phyloP scores from a whole-genome alignment of 208 protist species.

The Lotmaria passim region DNA sequence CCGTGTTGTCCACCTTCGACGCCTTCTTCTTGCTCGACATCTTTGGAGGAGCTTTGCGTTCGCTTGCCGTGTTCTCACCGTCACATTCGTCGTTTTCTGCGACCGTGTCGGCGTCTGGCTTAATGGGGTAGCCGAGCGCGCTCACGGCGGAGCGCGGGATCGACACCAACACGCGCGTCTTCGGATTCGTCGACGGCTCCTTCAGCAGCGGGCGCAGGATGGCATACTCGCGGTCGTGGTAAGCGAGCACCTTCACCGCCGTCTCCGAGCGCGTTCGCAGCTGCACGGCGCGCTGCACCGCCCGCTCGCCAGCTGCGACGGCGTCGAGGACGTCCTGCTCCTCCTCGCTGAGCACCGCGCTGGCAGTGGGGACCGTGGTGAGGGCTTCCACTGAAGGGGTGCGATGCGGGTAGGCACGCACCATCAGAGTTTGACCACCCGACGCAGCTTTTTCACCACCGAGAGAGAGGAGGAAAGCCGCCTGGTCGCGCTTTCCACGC shows the following conservation, averaged over 20 bases:
- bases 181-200: slow-evolving; percentile 69
- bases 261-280: slow-evolving; percentile 61
- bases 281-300: slow-evolving; percentile 31
- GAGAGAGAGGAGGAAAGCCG: slow-evolving; percentile 20
- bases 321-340: slow-evolving; percentile 21
- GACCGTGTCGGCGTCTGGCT: slow-evolving; percentile 23
- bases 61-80: background rate
- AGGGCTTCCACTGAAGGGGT: slow-evolving; percentile 6
- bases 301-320: slow-evolving; percentile 22
- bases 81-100: background rate
- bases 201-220: slow-evolving; percentile 84
- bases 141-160: slow-evolving; percentile 42
- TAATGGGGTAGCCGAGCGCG: slow-evolving; percentile 32
- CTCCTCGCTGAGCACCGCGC: slow-evolving; percentile 11
- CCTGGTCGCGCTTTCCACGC: slow-evolving; percentile 7
- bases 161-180: slow-evolving; percentile 57
- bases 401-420: slow-evolving; percentile 16
- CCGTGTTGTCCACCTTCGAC: background rate
- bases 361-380: background rate
- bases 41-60: background rate
- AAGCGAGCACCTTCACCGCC: slow-evolving; percentile 80
- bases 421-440: slow-evolving; percentile 1
- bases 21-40: slow-evolving; percentile 3
- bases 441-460: background rate
- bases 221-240: slow-evolving; percentile 75